Conservation (phyloP, 1,284 basidiomycete species). For the Malassezia vespertilionis region DNA sequence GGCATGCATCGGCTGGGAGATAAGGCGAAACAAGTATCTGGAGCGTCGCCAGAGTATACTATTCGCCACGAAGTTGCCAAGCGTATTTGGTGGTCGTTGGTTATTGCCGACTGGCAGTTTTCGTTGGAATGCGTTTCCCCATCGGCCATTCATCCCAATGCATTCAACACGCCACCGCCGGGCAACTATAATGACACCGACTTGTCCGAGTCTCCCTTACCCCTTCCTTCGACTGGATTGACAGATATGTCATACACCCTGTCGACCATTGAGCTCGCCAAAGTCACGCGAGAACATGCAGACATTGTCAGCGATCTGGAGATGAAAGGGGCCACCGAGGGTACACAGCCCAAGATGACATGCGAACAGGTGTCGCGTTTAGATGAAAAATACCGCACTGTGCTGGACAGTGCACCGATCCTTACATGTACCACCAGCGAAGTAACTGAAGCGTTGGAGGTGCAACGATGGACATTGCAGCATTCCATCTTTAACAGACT, state of each 20-base stretch:
- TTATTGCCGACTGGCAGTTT: conserved; percentile 31
- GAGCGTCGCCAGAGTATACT: conserved; percentile 22
- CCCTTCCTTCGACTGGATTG: conserved; percentile 24
- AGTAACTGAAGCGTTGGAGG: conserved; percentile 22
- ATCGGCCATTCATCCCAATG: conserved; percentile 22
- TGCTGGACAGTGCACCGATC: conserved; percentile 28
- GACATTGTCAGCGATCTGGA: conserved; percentile 28
- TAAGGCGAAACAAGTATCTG: conserved; percentile 28
- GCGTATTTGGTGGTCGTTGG: conserved; percentile 42
- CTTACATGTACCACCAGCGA: conserved; percentile 22
- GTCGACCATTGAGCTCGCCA: conserved; percentile 26
- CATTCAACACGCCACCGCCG: conserved; percentile 42
- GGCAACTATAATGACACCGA: conserved; percentile 43
- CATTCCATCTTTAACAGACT: conserved; percentile 41
- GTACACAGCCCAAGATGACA: conserved; percentile 21
- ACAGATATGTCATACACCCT: conserved; percentile 41
- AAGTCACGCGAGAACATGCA: conserved; percentile 28
- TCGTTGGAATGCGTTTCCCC: neutral
- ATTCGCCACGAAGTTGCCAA: conserved; percentile 38
- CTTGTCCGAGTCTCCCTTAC: conserved; percentile 26
- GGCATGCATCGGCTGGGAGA: conserved; percentile 39
- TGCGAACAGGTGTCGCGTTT: conserved; percentile 22
- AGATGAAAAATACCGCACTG: conserved; percentile 26
- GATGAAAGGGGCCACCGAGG: conserved; percentile 18
- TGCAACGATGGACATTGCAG: conserved; percentile 41